Evolutionary conservation across 2,329 filamentous ascomycete species (phyloP).

Genomic region (Alternaria angustiovoidea): DNA sequence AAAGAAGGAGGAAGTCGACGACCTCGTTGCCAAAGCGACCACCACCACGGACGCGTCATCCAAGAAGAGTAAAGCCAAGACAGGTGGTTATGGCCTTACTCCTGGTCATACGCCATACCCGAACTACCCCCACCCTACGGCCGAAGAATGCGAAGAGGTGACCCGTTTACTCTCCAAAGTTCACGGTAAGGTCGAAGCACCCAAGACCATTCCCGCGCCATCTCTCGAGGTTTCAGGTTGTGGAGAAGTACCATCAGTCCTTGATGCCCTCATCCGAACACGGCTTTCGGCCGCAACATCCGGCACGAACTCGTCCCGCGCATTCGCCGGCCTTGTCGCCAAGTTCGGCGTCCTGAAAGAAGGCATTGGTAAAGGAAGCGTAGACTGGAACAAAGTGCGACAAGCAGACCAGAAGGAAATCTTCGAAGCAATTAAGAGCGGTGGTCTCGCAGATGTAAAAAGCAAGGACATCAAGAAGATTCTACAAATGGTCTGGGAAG

Average conservation of each 20-base stretch:
- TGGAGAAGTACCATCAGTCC: slow-evolving; percentile 70
- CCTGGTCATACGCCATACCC: slow-evolving; percentile 71
- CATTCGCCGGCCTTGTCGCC: slow-evolving; percentile 70
- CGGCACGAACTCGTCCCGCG: slow-evolving; percentile 68
- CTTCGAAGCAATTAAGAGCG: slow-evolving; percentile 72
- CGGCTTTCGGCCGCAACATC: slow-evolving; percentile 69
- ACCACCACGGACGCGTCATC: slow-evolving; percentile 39
- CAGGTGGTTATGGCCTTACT: slow-evolving; percentile 55
- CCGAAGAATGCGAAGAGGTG: slow-evolving; percentile 74
- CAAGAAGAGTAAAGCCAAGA: slow-evolving; percentile 50
- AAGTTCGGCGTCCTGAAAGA: slow-evolving; percentile 69
- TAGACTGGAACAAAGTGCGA: slow-evolving; percentile 77
- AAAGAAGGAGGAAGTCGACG: slow-evolving; percentile 32
- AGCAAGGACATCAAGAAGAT: slow-evolving; percentile 76
- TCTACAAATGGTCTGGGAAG: slow-evolving; percentile 73
- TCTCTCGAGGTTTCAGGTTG: slow-evolving; percentile 76
- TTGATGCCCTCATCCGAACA: slow-evolving; percentile 70
- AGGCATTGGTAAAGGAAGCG: slow-evolving; percentile 73
- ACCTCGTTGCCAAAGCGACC: slow-evolving; percentile 37
- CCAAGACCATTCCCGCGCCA: slow-evolving; percentile 72
- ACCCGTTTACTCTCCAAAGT: slow-evolving; percentile 68
- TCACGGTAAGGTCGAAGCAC: slow-evolving; percentile 71
- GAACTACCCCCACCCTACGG: slow-evolving; percentile 69
- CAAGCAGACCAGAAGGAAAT: slow-evolving; percentile 66
- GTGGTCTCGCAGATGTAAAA: slow-evolving; percentile 76